Percentiles rank a stretch among this genome's conserved stretches.
Evolutionary conservation across 177 flowering plant species (phyloP).

Genomic region (Vitis hybrid): DNA sequence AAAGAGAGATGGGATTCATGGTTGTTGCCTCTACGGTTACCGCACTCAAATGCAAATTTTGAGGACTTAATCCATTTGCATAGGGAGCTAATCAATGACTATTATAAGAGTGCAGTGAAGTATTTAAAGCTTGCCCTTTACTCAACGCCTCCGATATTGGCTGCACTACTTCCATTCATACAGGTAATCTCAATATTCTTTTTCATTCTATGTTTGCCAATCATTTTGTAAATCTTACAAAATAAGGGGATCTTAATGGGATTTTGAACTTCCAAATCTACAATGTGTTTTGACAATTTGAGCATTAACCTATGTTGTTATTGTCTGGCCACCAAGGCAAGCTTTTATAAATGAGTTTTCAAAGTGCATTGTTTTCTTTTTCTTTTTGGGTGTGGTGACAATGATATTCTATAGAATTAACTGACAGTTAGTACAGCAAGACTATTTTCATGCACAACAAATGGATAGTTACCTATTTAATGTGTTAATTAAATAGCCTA

Average conservation of each 20-base stretch:
- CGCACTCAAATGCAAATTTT: slow-evolving; percentile 22
- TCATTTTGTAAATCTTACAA: background rate
- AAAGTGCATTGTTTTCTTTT: too few species aligned
- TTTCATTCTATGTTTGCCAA: background rate
- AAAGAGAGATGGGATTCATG: slow-evolving; percentile 45
- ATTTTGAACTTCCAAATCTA: too few species aligned
- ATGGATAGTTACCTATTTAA: too few species aligned
- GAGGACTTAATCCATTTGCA: slow-evolving; percentile 30
- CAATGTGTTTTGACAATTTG: too few species aligned
- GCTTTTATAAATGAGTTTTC: too few species aligned
- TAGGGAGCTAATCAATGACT: slow-evolving; percentile 24
- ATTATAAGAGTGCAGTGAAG: slow-evolving; percentile 58
- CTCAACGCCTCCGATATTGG: slow-evolving; percentile 46
- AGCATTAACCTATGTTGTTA: background rate
- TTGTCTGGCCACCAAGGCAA: too few species aligned
- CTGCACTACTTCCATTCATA: slow-evolving; percentile 68
- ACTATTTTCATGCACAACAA: too few species aligned
- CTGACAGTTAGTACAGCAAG: too few species aligned
- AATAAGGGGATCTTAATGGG: too few species aligned
- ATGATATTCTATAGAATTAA: too few species aligned
- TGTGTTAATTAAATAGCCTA: too few species aligned
- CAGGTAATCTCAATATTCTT: slow-evolving; percentile 49
- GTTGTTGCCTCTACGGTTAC: slow-evolving; percentile 62
- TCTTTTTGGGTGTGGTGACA: too few species aligned
- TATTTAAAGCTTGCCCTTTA: slow-evolving; percentile 55